Conservation (phyloP, 805 yeast species). For the Schwanniomyces pseudopolymorphus region DNA sequence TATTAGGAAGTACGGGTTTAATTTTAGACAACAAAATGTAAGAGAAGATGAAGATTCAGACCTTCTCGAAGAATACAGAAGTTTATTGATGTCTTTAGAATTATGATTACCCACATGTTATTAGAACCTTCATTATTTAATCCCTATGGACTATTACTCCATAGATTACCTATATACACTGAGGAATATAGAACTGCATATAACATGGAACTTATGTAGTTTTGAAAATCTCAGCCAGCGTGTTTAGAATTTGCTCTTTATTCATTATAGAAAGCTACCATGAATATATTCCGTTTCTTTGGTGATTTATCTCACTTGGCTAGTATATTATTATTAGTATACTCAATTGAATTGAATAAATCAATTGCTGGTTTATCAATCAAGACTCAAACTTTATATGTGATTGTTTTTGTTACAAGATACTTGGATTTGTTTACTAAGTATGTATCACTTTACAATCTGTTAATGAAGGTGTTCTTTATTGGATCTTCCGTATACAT, state of each 20-base stretch:
- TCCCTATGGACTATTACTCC: too few species aligned
- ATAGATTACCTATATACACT: background rate
- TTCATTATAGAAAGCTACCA: slow-evolving; percentile 11
- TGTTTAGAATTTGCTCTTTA: background rate
- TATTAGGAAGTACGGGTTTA: slow-evolving; percentile 10
- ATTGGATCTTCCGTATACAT: slow-evolving; percentile 74
- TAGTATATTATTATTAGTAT: slow-evolving; percentile 72
- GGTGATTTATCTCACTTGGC: slow-evolving; percentile 86
- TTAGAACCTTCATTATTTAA: too few species aligned
- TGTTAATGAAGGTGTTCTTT: slow-evolving; percentile 79
- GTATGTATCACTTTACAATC: slow-evolving; percentile 69
- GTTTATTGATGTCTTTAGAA: slow-evolving; percentile 7
- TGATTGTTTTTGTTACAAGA: slow-evolving; percentile 37
- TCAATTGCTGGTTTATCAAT: slow-evolving; percentile 83
- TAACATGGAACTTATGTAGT: too few species aligned
- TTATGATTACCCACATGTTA: background rate
- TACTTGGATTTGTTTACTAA: slow-evolving; percentile 45
- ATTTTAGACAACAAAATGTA: slow-evolving; percentile 6
- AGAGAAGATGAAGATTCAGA: slow-evolving; percentile 6
- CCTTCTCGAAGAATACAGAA: slow-evolving; percentile 17
- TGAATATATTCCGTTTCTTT: slow-evolving; percentile 42
- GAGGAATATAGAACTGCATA: background rate
- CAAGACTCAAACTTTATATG: slow-evolving; percentile 83
- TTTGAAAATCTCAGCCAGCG: slow-evolving; percentile 1
- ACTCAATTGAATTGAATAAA: slow-evolving; percentile 60